phyloP scores from a whole-genome alignment of 805 yeast genomes.

The Teunomyces gatunensis region DNA sequence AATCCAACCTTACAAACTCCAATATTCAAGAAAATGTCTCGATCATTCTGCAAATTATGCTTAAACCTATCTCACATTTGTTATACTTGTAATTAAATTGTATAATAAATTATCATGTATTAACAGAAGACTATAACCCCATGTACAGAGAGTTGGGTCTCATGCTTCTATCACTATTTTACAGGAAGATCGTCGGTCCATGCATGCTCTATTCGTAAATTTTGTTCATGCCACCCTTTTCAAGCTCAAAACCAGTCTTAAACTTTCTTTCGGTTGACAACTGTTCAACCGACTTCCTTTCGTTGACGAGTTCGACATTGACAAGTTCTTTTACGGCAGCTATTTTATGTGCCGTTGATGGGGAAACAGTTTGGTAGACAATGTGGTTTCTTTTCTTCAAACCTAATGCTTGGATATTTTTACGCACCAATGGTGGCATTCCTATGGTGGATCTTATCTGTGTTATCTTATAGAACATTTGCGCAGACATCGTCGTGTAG shows the following conservation, averaged over 20 bases:
- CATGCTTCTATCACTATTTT: slow-evolving; percentile 1
- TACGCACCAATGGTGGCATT: slow-evolving; percentile 64
- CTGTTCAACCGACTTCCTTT: slow-evolving; percentile 48
- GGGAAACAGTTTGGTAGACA: slow-evolving; percentile 69
- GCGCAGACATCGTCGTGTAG: slow-evolving; percentile 9
- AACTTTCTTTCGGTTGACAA: slow-evolving; percentile 56
- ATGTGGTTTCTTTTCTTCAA: slow-evolving; percentile 70
- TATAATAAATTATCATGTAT: background rate
- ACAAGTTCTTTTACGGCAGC: slow-evolving; percentile 83
- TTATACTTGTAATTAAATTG: too few relatives aligned
- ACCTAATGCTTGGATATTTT: slow-evolving; percentile 71
- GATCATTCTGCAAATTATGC: too few relatives aligned
- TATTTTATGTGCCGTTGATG: slow-evolving; percentile 82
- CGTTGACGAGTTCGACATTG: slow-evolving; percentile 69
- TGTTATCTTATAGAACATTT: slow-evolving; percentile 53
- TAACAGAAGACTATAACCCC: slow-evolving; percentile 1
- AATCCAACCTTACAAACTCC: too few relatives aligned
- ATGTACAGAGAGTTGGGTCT: slow-evolving; percentile 1
- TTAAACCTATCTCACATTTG: too few relatives aligned
- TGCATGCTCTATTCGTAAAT: slow-evolving; percentile 2
- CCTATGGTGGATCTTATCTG: slow-evolving; percentile 85
- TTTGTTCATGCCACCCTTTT: slow-evolving; percentile 7
- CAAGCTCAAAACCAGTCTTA: slow-evolving; percentile 55
- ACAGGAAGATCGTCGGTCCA: slow-evolving; percentile 1
- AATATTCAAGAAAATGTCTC: too few relatives aligned